Percentiles rank a stretch among this genome's conserved stretches.
Conservation (phyloP, 2,329 filamentous ascomycete species). For the Ascocoryne sarcoides region DNA sequence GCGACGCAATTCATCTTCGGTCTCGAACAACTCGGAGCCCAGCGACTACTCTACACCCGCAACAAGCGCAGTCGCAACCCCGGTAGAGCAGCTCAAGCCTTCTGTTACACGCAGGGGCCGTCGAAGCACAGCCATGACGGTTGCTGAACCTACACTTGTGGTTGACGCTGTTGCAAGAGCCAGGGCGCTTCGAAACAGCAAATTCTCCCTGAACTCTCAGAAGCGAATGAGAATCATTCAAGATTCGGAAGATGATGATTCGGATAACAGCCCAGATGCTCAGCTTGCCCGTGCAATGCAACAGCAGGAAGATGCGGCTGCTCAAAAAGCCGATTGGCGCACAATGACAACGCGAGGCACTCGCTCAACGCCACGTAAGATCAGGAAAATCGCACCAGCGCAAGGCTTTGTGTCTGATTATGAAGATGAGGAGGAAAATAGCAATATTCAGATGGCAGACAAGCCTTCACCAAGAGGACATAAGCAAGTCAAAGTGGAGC, state of each 20-base stretch:
- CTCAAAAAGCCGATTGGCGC: background rate
- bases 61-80: constrained; percentile 50
- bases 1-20: constrained; percentile 31
- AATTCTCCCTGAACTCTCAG: constrained; percentile 37
- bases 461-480: background rate
- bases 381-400: constrained; percentile 7
- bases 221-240: constrained; percentile 37
- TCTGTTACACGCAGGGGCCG: constrained; percentile 21
- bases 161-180: constrained; percentile 38
- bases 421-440: constrained; percentile 11
- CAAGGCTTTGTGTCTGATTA: constrained; percentile 4
- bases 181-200: constrained; percentile 39
- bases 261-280: constrained; percentile 38
- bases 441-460: background rate
- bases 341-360: constrained; percentile 23
- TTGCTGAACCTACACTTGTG: constrained; percentile 7
- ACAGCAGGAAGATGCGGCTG: constrained; percentile 1
- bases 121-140: constrained; percentile 6
- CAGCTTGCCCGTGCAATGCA: constrained; percentile 49
- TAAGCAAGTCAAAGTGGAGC: background rate
- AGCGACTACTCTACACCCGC: constrained; percentile 51
- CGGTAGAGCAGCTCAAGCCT: constrained; percentile 29
- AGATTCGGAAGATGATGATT: constrained; percentile 34
- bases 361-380: constrained; percentile 10
- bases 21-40: constrained; percentile 32